These are phyloP conservation scores for Penicillium hesseltinei DNA, from an alignment of 2,329 filamentous ascomycete species.

Conservation along the genomic window DNA sequence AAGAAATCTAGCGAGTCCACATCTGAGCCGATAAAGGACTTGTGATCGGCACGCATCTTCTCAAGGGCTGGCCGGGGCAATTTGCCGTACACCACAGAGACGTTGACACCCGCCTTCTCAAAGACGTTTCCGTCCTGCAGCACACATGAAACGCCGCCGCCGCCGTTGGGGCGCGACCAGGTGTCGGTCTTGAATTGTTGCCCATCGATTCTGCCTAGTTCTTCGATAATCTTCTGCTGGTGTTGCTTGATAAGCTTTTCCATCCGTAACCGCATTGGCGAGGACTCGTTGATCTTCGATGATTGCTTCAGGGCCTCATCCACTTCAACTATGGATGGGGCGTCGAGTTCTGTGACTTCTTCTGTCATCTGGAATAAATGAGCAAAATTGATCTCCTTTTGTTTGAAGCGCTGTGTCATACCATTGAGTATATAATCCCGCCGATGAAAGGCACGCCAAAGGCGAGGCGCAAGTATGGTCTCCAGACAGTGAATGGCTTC, in stretches of 20 bases:
- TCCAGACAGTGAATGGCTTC: constrained; percentile 40
- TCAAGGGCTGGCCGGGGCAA: constrained; percentile 82
- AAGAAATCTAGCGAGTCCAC: constrained; percentile 91
- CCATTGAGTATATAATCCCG: constrained; percentile 53
- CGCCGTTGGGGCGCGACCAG: constrained; percentile 84
- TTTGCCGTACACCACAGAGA: constrained; percentile 89
- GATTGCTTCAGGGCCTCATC: constrained; percentile 80
- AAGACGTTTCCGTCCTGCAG: constrained; percentile 96
- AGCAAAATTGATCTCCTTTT: neutral
- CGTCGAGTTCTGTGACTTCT: constrained; percentile 39
- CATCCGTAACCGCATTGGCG: constrained; percentile 97
- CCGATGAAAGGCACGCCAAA: constrained; percentile 51
- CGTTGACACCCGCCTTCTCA: constrained; percentile 95
- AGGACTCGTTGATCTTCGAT: constrained; percentile 68
- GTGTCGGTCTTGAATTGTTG: constrained; percentile 77
- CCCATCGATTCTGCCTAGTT: constrained; percentile 80
- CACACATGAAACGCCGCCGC: constrained; percentile 91
- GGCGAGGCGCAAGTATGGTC: constrained; percentile 49
- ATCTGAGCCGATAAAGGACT: constrained; percentile 72
- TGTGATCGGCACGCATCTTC: constrained; percentile 94
- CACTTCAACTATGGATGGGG: constrained; percentile 73
- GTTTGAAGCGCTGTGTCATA: constrained; percentile 24
- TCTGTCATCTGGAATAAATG: constrained; percentile 35
- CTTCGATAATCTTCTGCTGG: constrained; percentile 81
- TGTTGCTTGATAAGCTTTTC: constrained; percentile 93